Base-by-base conservation (phyloP, 225 moss, liverwort and hornwort genomes). In the Physcomitrium patens region DNA sequence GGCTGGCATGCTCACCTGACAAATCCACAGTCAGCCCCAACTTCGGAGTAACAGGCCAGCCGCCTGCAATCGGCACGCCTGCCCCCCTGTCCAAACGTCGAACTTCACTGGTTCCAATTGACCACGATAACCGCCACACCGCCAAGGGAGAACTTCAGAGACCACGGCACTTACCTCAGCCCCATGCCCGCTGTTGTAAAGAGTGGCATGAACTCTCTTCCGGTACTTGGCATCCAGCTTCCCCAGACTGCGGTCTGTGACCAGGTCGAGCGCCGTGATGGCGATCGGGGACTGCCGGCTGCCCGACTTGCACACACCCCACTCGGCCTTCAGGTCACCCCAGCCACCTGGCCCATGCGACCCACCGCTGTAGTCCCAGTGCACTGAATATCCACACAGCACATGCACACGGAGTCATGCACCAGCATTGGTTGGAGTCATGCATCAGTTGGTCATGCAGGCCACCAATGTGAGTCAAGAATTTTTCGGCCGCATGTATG, bases 281-380 rank as follows among this genome's bases (percentile, higher is more conserved):
- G 67, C 26, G 65, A 85, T 76, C 37, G 90, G 90, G 0, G 81
- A 90, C 43, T 90, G 87, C 1, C 20, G 51, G 0, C n/a, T 51
- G 23, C 90, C 87, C 20, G 23, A 59, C 55, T 85, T 85, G 77
- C 90, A 90, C 3, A 62, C 10, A 1, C 50, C 53, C 90, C 85
- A 87, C 7, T 49, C 64, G 0, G 76, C 16, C 7, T 64, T 78
- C 65, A 90, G 47, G 8, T 83, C 85, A 23, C 87, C 83, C 85
- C 90, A 90, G 12, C 74, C 65, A 3, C 46, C 60, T 20, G 89
- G 86, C 3, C 89, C 83, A 20, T 47, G 41, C 2, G 75, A 59
- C 16, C 86, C 86, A 71, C 70, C 61, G 46, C 70, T 60, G 55
- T 82, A 89, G 74, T 86, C 86, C 86, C 86, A 91, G 41, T 63